Percentiles rank a stretch among this genome's conserved stretches.
phyloP scores from a whole-genome alignment of 805 yeast genomes.

The Candida hungchunana region DNA sequence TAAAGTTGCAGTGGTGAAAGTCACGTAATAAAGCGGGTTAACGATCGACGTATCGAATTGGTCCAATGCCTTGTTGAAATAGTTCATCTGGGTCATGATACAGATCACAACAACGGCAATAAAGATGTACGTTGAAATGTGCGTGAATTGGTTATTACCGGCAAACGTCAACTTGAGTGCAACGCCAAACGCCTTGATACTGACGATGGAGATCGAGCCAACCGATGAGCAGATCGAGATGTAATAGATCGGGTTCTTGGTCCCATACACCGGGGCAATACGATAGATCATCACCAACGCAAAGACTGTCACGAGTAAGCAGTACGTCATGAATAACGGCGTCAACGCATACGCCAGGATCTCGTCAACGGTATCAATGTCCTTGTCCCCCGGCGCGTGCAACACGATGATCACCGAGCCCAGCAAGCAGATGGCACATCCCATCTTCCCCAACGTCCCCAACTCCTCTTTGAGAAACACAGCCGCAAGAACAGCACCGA shows the following conservation, averaged over 20 bases:
- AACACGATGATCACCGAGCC: constrained; percentile 85
- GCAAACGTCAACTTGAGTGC: constrained; percentile 79
- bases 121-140: constrained; percentile 79
- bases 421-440: constrained; percentile 84
- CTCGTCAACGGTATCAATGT: constrained; percentile 83
- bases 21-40: constrained; percentile 85
- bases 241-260: constrained; percentile 81
- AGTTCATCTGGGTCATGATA: constrained; percentile 88
- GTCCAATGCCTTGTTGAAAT: constrained; percentile 88
- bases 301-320: constrained; percentile 57
- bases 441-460: constrained; percentile 85
- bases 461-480: constrained; percentile 79
- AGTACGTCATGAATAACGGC: constrained; percentile 72
- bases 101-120: constrained; percentile 73
- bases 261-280: constrained; percentile 78
- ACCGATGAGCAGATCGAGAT: constrained; percentile 86
- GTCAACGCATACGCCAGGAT: constrained; percentile 73
- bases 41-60: constrained; percentile 92
- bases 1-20: constrained; percentile 85
- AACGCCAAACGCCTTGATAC: constrained; percentile 90
- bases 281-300: constrained; percentile 76
- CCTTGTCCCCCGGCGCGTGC: constrained; percentile 95
- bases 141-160: constrained; percentile 86
- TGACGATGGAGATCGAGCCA: constrained; percentile 87
- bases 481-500: constrained; percentile 89